These are phyloP conservation scores for Rostrohypoxylon terebratum DNA, from an alignment of 495 filamentous ascomycete genomes.

Conservation along the genomic window DNA sequence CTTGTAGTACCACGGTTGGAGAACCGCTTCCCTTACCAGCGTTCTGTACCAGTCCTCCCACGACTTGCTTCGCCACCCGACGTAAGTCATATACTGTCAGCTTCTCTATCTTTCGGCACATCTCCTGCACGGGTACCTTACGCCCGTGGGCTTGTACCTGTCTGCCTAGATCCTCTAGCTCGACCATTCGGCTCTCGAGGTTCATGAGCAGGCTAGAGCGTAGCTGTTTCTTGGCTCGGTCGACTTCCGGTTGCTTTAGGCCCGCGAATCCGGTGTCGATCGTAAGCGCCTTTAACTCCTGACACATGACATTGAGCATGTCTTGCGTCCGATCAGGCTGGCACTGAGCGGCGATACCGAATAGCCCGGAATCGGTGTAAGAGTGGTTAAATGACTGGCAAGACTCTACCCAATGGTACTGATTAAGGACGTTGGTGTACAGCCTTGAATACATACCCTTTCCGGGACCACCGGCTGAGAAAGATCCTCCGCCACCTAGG, in stretches of 20 bases:
- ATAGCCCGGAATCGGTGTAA: constrained; percentile 94
- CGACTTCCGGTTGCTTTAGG: constrained; percentile 83
- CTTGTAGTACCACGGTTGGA: constrained; percentile 95
- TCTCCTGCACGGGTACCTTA: constrained; percentile 91
- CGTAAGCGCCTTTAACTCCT: constrained; percentile 83
- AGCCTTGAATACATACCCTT: constrained; percentile 99
- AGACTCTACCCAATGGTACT: constrained; percentile 94
- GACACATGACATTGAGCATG: constrained; percentile 94
- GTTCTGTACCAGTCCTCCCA: constrained; percentile 82
- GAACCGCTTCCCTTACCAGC: constrained; percentile 82
- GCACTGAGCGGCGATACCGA: constrained; percentile 91
- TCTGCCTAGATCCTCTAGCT: constrained; percentile 95
- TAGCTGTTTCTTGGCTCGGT: constrained; percentile 98
- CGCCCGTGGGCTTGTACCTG: constrained; percentile 95
- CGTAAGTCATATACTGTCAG: constrained; percentile 85
- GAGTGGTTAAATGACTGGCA: constrained; percentile 97
- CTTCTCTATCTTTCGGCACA: constrained; percentile 87
- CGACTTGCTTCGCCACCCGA: constrained; percentile 82
- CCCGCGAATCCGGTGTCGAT: constrained; percentile 74
- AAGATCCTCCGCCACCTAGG: constrained; percentile 94
- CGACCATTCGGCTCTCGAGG: constrained; percentile 95
- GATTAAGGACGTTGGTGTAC: constrained; percentile 97
- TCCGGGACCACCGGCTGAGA: constrained; percentile 95
- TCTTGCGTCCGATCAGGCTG: constrained; percentile 75
- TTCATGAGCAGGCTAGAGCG: constrained; percentile 95